Percentiles rank a stretch among this genome's conserved stretches.
phyloP scores from a whole-genome alignment of 2,329 filamentous ascomycete species.

The Exophiala xenobiotica region DNA sequence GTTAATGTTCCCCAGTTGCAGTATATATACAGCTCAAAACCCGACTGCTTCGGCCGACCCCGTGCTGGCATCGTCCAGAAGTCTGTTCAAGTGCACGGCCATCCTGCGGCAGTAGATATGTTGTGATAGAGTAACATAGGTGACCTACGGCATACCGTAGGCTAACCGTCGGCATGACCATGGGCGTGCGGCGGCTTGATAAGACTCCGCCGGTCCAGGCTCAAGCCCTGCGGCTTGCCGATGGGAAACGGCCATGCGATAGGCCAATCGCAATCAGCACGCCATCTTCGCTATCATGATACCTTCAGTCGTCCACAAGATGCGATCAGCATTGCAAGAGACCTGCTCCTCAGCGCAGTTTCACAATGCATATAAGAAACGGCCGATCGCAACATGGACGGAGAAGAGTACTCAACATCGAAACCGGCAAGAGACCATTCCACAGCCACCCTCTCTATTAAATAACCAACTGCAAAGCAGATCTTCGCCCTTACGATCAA shows the following conservation, averaged over 20 bases:
- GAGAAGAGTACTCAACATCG: neutral
- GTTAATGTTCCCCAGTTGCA: neutral
- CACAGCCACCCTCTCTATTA: too few species aligned
- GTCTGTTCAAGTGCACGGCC: too few species aligned
- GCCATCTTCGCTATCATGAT: conserved; percentile 21
- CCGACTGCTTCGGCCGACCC: neutral
- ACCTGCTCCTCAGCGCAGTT: neutral
- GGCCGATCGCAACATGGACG: neutral
- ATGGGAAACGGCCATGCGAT: conserved; percentile 7
- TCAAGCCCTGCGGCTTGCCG: neutral
- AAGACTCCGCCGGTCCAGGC: conserved; percentile 1
- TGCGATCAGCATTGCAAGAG: neutral
- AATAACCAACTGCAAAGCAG: too few species aligned
- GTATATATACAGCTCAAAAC: neutral
- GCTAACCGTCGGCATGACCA: conserved; percentile 25
- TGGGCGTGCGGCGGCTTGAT: conserved; percentile 6
- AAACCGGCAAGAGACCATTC: neutral
- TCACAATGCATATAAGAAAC: neutral
- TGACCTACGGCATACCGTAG: conserved; percentile 6
- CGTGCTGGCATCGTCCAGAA: too few species aligned
- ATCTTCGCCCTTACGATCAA: neutral
- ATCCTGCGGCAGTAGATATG: too few species aligned
- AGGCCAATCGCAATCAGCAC: conserved; percentile 8
- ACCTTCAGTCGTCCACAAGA: conserved; percentile 8
- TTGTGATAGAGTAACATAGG: too few species aligned